These are phyloP conservation scores for Backusella liffmaniae DNA, from an alignment of 192 early-diverging fungal species.

Conservation along the genomic window DNA sequence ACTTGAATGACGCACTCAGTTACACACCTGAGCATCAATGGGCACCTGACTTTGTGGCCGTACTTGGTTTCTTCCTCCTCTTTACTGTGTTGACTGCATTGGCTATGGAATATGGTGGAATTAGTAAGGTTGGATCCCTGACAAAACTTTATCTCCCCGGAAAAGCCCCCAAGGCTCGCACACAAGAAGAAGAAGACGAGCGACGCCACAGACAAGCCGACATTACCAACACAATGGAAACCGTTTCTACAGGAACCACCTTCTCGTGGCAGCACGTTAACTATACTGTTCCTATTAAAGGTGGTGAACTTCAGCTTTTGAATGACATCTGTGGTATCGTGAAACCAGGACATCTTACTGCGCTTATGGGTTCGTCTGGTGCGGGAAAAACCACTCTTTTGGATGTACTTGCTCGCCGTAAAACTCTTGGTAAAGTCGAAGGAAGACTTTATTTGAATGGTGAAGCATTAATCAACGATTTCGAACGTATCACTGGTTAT, in stretches of 20 bases:
- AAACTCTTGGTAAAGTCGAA: conserved; percentile 63
- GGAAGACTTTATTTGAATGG: conserved; percentile 69
- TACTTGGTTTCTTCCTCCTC: conserved; percentile 46
- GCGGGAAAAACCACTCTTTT: conserved; percentile 78
- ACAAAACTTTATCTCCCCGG: conserved; percentile 51
- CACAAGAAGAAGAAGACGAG: conserved; percentile 28
- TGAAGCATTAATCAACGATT: conserved; percentile 55
- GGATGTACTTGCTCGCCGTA: conserved; percentile 74
- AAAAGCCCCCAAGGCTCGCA: conserved; percentile 20
- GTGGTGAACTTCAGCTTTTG: conserved; percentile 62
- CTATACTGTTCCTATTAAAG: conserved; percentile 69
- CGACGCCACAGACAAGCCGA: conserved; percentile 36
- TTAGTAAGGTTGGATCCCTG: conserved; percentile 44
- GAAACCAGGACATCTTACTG: conserved; percentile 68
- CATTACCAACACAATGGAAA: conserved; percentile 33
- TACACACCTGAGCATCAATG: conserved; percentile 58
- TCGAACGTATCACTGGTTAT: conserved; percentile 73
- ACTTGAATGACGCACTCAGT: conserved; percentile 52
- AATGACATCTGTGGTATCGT: conserved; percentile 69
- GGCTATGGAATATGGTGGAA: conserved; percentile 49
- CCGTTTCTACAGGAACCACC: conserved; percentile 40
- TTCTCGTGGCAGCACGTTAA: conserved; percentile 65
- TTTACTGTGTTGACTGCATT: conserved; percentile 39
- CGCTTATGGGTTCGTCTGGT: conserved; percentile 80
- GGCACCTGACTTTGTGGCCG: conserved; percentile 57